Conservation (phyloP, 2,329 filamentous ascomycete species). For the Cercospora zeina region DNA sequence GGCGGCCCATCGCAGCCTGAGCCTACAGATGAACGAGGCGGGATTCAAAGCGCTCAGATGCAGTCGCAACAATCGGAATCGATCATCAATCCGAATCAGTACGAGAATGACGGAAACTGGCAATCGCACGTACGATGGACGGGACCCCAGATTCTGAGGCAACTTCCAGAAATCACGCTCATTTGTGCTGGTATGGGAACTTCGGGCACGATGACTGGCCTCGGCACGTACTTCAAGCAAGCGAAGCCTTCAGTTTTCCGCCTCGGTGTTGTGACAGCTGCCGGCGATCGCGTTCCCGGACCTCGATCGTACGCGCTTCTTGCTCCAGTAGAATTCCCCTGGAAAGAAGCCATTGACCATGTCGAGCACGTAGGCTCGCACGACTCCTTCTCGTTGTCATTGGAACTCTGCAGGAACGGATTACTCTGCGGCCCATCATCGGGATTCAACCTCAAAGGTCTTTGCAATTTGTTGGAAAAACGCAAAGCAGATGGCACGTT, state of each 20-base stretch:
- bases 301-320: conserved; percentile 57
- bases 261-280: conserved; percentile 55
- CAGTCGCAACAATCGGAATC: conserved; percentile 47
- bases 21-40: conserved; percentile 55
- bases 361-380: conserved; percentile 59
- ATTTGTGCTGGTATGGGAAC: conserved; percentile 90
- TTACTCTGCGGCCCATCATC: conserved; percentile 63
- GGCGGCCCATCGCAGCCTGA: conserved; percentile 62
- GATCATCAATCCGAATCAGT: conserved; percentile 68
- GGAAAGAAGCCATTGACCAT: conserved; percentile 56
- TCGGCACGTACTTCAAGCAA: conserved; percentile 58
- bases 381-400: conserved; percentile 56
- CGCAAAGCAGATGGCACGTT: conserved; percentile 51
- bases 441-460: conserved; percentile 58
- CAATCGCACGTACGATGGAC: conserved; percentile 76
- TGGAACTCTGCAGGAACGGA: conserved; percentile 58
- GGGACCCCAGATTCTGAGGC: conserved; percentile 80
- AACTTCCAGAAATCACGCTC: conserved; percentile 71
- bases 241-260: conserved; percentile 45
- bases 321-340: conserved; percentile 58
- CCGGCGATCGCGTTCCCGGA: conserved; percentile 60
- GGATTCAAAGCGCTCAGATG: conserved; percentile 52
- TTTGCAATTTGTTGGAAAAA: conserved; percentile 54
- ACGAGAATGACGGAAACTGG: conserved; percentile 85
- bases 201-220: conserved; percentile 86